Evolutionary conservation across 2,329 filamentous ascomycete genomes (phyloP), one percentile per base, ranked within the genome.

Genomic region (Uncinocarpus reesii): DNA sequence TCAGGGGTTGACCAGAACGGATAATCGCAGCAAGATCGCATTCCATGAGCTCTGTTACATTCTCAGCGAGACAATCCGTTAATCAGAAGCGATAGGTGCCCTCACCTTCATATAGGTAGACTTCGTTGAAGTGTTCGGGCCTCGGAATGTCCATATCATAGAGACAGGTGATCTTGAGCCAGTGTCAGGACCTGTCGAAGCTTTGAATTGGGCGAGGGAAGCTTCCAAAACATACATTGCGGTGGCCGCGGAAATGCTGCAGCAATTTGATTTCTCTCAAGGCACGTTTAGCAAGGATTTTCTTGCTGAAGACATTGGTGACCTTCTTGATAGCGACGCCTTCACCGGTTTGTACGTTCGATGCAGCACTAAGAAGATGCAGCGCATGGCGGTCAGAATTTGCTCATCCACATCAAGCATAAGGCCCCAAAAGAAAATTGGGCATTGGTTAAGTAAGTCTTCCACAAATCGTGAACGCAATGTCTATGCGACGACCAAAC

Each of bases 301-400:
- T 96, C 75, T 98, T 98, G 78, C 88, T 95, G 71, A 98, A 98
- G 61, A 98, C 90, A 84, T 98, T 98, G 74, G 92, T 98, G 66
- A 98, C 87, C 72, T 98, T 98, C 73, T 98, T 98, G 76, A 98
- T 92, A 61, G 92, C 92, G 54, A 98, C 89, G 34, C 90, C 89
- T 66, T 98, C 92, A 62, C 81, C 83, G 26, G 85, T 93, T 67
- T 88, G 81, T 65, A 81, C 83, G 75, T 96, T 95, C 57, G 87
- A 86, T 48, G 92, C 92, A 52, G 92, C 90, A 69, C 89, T 95
- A 10, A 40, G 6, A 23, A 42, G 40, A 40, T 15, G 7, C 8
- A 31, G 28, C 15, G 3, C 26, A 28, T 28, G 26, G 26, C 6
- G 26, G 26, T 29, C 26, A 29, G 26, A 29, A 29, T 11, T 29